Conservation (phyloP, 2,329 filamentous ascomycete genomes). For the Rutstroemia sp. region DNA sequence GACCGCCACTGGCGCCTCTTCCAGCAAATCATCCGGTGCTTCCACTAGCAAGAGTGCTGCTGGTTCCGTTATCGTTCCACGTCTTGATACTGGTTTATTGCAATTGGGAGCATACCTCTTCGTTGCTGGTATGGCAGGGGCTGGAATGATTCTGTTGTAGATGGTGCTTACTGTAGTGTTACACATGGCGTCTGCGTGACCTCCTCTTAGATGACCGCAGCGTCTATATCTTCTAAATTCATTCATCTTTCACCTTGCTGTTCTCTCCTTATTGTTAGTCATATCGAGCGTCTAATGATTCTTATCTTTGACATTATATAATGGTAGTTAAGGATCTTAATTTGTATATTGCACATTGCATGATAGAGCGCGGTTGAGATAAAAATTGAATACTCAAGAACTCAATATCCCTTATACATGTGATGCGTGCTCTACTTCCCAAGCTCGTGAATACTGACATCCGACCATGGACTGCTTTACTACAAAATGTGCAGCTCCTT, state of each 20-base stretch:
- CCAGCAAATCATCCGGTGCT: slow-evolving; percentile 14
- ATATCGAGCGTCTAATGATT: not conserved
- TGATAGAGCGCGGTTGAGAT: not conserved
- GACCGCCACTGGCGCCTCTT: slow-evolving; percentile 30
- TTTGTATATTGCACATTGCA: slow-evolving; percentile 9
- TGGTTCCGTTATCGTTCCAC: slow-evolving; percentile 36
- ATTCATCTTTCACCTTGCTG: not conserved
- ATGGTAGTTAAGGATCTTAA: not conserved
- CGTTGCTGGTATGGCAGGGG: slow-evolving; percentile 42
- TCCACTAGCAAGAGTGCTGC: slow-evolving; percentile 29
- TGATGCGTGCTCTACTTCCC: not conserved
- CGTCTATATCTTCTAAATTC: not conserved
- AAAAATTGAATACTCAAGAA: not conserved
- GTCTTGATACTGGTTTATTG: slow-evolving; percentile 37
- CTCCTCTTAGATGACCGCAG: not conserved
- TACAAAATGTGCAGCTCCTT: too few relatives aligned
- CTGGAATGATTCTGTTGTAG: slow-evolving; percentile 48
- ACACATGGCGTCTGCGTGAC: not conserved
- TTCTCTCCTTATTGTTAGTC: not conserved
- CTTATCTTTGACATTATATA: not conserved
- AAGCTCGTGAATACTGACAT: not conserved
- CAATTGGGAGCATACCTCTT: slow-evolving; percentile 42
- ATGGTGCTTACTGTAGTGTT: slow-evolving; percentile 1
- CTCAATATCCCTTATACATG: not conserved
- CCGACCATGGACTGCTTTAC: too few relatives aligned